Percentiles rank a stretch among this genome's conserved stretches.
These are phyloP conservation scores for Aspergillus bertholletiae DNA, from an alignment of 495 filamentous ascomycete species.

Conservation along the genomic window DNA sequence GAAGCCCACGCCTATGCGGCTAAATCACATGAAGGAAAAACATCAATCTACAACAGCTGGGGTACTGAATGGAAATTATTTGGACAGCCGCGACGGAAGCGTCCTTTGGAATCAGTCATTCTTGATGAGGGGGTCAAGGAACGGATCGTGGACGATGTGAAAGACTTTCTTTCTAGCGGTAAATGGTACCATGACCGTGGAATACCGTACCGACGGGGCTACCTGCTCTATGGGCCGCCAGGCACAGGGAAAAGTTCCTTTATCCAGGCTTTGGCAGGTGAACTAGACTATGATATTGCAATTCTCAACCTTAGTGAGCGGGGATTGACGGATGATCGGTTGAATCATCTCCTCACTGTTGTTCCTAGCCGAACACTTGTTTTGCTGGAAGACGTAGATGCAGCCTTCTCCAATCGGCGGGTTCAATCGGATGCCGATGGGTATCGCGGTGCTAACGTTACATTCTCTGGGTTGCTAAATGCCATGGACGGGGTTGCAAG, in stretches of 20 bases:
- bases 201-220: slow-evolving; percentile 91
- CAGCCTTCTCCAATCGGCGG: slow-evolving; percentile 79
- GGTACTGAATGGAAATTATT: slow-evolving; percentile 81
- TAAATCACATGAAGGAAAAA: slow-evolving; percentile 84
- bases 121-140: slow-evolving; percentile 84
- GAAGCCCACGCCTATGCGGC: slow-evolving; percentile 79
- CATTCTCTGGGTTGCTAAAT: slow-evolving; percentile 91
- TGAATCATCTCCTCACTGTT: slow-evolving; percentile 84
- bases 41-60: slow-evolving; percentile 80
- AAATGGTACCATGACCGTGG: slow-evolving; percentile 93
- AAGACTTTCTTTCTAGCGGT: slow-evolving; percentile 73
- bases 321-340: slow-evolving; percentile 87
- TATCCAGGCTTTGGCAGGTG: slow-evolving; percentile 89
- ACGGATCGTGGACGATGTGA: slow-evolving; percentile 76
- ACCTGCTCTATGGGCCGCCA: slow-evolving; percentile 89
- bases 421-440: slow-evolving; percentile 73
- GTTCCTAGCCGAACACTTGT: slow-evolving; percentile 82
- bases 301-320: slow-evolving; percentile 91
- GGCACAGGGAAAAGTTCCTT: slow-evolving; percentile 96
- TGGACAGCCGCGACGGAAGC: slow-evolving; percentile 81
- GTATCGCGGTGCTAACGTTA: slow-evolving; percentile 86
- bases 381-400: slow-evolving; percentile 91
- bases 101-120: slow-evolving; percentile 83
- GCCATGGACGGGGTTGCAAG: slow-evolving; percentile 94
- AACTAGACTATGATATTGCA: slow-evolving; percentile 90